phyloP scores from a whole-genome alignment of 202 grass and related monocot genomes.

The Hordeum pubiflorum region DNA sequence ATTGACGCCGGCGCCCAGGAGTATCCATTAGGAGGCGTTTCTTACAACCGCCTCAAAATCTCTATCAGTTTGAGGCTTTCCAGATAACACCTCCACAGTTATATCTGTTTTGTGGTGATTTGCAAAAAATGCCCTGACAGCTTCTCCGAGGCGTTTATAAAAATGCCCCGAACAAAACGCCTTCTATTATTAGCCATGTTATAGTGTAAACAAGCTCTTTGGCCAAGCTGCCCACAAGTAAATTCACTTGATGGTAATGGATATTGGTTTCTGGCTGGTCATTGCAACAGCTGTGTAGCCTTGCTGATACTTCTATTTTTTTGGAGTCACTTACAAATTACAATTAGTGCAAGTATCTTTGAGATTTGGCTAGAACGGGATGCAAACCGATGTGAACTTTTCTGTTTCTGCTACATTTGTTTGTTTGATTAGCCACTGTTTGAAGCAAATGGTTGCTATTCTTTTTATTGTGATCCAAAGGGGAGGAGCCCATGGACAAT shows the following conservation, averaged over 20 bases:
- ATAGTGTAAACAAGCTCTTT: background rate
- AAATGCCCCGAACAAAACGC: no score
- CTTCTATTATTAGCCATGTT: no score
- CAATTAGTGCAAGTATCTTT: background rate
- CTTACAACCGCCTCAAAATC: no score
- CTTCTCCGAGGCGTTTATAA: no score
- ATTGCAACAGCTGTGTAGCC: background rate
- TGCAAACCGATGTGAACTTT: background rate
- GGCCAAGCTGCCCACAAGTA: background rate
- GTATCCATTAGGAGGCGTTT: no score
- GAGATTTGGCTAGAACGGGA: background rate
- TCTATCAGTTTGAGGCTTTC: no score
- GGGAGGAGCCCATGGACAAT: no score
- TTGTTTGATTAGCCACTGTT: background rate
- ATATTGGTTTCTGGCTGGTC: background rate
- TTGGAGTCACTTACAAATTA: background rate
- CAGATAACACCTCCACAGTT: no score
- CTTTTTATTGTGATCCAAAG: background rate
- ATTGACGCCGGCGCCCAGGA: no score
- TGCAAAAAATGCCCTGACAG: no score
- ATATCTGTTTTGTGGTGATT: no score
- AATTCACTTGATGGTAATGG: background rate
- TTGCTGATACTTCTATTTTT: no score
- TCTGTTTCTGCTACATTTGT: background rate
- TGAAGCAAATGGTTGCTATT: constrained; percentile 8